A percentile compares a stretch with the other conserved stretches of the same genome.
Conservation (phyloP, 2,329 filamentous ascomycete genomes). For the Didymella sp. region DNA sequence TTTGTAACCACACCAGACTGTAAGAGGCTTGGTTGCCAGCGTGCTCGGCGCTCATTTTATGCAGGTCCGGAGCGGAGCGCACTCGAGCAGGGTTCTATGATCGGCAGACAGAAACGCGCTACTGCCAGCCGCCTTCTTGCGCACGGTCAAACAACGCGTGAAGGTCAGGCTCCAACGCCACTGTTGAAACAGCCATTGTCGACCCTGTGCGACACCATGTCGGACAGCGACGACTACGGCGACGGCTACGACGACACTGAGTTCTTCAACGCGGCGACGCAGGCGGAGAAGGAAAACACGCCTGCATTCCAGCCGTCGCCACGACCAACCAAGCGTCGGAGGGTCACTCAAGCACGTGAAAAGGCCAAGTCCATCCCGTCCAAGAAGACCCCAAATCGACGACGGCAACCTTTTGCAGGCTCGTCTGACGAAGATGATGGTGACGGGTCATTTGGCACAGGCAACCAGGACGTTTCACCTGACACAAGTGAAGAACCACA, state of each 20-base stretch:
- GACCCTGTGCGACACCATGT: conserved; percentile 24
- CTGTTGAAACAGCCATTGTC: conserved; percentile 23
- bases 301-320: conserved; percentile 45
- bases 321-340: conserved; percentile 48
- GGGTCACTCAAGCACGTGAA: conserved; percentile 37
- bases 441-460: conserved; percentile 18
- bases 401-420: conserved; percentile 31
- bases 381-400: conserved; percentile 25
- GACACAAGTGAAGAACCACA: conserved; percentile 12
- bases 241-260: conserved; percentile 71
- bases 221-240: conserved; percentile 64
- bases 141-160: conserved; percentile 32
- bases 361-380: conserved; percentile 31
- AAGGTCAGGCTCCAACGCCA: conserved; percentile 26
- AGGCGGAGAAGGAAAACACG: conserved; percentile 50
- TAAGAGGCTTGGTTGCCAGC: conserved; percentile 5
- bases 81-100: conserved; percentile 26
- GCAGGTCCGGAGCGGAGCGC: conserved; percentile 20
- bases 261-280: conserved; percentile 66
- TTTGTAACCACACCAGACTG: conserved; percentile 2
- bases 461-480: conserved; percentile 20
- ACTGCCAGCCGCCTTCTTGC: conserved; percentile 2
- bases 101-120: conserved; percentile 33
- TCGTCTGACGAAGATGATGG: conserved; percentile 37
- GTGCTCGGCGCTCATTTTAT: conserved; percentile 9